These are phyloP conservation scores for Tubosaeta sp. DNA, from an alignment of 768 basidiomycete species.

Conservation along the genomic window DNA sequence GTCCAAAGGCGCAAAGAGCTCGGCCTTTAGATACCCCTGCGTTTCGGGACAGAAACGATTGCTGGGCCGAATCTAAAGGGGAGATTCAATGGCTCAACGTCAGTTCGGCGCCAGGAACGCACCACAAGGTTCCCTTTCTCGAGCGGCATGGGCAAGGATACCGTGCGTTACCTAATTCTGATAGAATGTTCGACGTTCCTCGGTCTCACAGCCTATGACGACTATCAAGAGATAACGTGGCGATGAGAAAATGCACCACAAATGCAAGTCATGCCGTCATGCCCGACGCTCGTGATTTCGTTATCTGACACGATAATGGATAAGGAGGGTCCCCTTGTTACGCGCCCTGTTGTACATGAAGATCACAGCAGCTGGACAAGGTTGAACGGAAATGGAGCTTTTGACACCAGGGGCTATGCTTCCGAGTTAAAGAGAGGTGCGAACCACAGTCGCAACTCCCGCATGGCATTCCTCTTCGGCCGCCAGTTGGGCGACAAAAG, in stretches of 20 bases:
- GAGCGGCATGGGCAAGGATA: conserved; percentile 71
- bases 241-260: conserved; percentile 59
- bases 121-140: conserved; percentile 62
- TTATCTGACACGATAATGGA: conserved; percentile 40
- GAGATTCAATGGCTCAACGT: conserved; percentile 44
- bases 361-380: conserved; percentile 47
- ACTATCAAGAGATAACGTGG: conserved; percentile 67
- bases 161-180: conserved; percentile 42
- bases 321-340: conserved; percentile 40
- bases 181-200: neutral
- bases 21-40: conserved; percentile 44
- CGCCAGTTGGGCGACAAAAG: too few relatives aligned
- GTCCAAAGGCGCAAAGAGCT: neutral
- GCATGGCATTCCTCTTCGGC: too few relatives aligned
- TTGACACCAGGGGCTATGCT: too few relatives aligned
- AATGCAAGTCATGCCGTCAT: conserved; percentile 22
- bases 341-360: neutral
- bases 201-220: conserved; percentile 27
- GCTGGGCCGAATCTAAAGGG: conserved; percentile 46
- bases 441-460: too few relatives aligned
- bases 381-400: conserved; percentile 56
- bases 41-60: conserved; percentile 49
- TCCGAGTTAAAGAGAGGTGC: too few relatives aligned
- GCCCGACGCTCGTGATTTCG: neutral
- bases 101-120: conserved; percentile 32